phyloP scores from a whole-genome alignment of 1,284 basidiomycete species.

The Leucoagaricus sp. region DNA sequence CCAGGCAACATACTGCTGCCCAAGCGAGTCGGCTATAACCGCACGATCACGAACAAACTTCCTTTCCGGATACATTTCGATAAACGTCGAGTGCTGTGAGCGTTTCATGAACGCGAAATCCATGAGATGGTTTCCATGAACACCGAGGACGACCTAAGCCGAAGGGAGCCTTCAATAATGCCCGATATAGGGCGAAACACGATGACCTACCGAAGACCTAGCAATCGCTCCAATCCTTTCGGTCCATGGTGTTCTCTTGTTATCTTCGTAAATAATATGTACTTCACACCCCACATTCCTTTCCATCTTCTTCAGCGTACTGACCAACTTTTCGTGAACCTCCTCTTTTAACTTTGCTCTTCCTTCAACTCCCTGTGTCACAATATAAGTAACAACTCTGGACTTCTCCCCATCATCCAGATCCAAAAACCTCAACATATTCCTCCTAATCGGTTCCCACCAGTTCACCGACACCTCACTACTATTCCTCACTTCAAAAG shows the following conservation, averaged over 20 bases:
- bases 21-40: conserved; percentile 52
- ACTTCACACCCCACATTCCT: conserved; percentile 65
- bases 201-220: conserved; percentile 64
- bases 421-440: conserved; percentile 54
- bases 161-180: not conserved
- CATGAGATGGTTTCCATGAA: conserved; percentile 71
- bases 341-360: conserved; percentile 33
- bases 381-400: conserved; percentile 74
- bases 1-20: conserved; percentile 78
- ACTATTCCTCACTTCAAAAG: conserved; percentile 50
- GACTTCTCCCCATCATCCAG: conserved; percentile 30
- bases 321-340: conserved; percentile 56
- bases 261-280: conserved; percentile 60
- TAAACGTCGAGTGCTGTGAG: conserved; percentile 54
- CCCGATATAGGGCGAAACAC: conserved; percentile 3
- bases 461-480: conserved; percentile 54
- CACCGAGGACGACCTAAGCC: conserved; percentile 67
- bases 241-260: conserved; percentile 53
- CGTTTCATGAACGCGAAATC: conserved; percentile 75
- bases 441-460: conserved; percentile 72
- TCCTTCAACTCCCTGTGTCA: conserved; percentile 52
- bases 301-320: conserved; percentile 52
- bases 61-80: conserved; percentile 80
- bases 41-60: conserved; percentile 75
- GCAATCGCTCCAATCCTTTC: conserved; percentile 66